Percentiles rank a stretch among this genome's conserved stretches.
These are phyloP conservation scores for Mychonastes homosphaera DNA, from an alignment of 139 green algal species.

Conservation along the genomic window DNA sequence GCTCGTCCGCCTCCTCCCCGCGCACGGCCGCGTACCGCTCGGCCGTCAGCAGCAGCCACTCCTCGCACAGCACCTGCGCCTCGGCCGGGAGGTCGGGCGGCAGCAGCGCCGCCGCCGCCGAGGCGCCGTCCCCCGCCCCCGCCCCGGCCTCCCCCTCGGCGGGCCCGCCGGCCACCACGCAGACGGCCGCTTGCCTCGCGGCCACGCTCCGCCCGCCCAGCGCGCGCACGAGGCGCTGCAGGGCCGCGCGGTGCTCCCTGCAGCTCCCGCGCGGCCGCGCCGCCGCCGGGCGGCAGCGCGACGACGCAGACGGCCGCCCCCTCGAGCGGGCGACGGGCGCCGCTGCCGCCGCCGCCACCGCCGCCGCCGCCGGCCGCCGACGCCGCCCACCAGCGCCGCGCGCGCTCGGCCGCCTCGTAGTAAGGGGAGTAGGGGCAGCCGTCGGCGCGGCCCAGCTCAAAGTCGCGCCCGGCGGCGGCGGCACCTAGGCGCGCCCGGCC, in stretches of 20 bases:
- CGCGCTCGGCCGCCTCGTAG: background rate
- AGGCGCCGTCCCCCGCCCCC: too few relatives aligned
- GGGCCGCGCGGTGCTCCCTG: constrained; percentile 5
- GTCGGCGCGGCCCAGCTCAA: background rate
- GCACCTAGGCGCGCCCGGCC: background rate
- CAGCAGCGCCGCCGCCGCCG: too few relatives aligned
- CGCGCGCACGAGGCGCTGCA: constrained; percentile 21
- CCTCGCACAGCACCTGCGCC: too few relatives aligned
- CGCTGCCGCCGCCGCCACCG: background rate
- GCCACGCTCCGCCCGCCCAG: constrained; percentile 13
- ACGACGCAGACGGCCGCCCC: background rate
- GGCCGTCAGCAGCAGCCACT: too few relatives aligned
- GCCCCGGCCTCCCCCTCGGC: too few relatives aligned
- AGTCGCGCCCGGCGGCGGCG: too few relatives aligned
- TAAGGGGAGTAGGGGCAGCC: background rate
- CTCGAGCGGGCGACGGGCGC: background rate
- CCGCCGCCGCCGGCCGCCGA: background rate
- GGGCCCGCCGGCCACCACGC: too few relatives aligned
- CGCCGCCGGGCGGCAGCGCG: constrained; percentile 4
- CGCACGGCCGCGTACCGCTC: too few relatives aligned
- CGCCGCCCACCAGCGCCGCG: background rate
- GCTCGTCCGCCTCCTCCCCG: too few relatives aligned
- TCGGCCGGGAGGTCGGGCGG: too few relatives aligned
- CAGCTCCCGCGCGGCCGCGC: background rate
- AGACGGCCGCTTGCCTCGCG: too few relatives aligned